Base-by-base conservation (phyloP, 1,284 basidiomycete genomes). In the Ustilago trichophora region DNA sequence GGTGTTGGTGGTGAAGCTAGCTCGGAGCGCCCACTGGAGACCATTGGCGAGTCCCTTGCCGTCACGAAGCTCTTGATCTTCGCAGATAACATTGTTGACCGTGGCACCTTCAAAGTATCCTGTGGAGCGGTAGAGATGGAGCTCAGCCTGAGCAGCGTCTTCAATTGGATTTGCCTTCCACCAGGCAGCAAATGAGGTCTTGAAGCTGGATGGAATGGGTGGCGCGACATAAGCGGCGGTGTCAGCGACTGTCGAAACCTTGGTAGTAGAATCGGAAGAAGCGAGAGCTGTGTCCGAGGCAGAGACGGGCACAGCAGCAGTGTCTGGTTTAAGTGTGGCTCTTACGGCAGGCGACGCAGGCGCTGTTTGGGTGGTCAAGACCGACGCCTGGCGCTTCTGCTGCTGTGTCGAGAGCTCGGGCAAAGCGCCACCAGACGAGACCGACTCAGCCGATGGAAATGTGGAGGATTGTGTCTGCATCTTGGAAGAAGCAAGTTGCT, bases 71-170 rank as follows among this genome's bases (percentile, higher is more conserved):
- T 64, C 64, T 24, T 72, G 44, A 19, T 49, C 44, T 12, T 53
- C 50, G 50, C 71, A 57, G 8, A 46, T 11, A 3, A 71, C 75
- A 44, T 76, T 76, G 32, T 64, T 58, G 33, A 76, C 45, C 24
- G 45, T 45, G 4, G 75, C 75, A 12, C 72, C 72, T 12, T 64
- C 31, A 53, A 76, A 75, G 49, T 70, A 75, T 27, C 72, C 72
- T 9, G 69, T 59, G 15, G 49, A 45, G n/a, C 60, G 52, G 33
- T 71, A 70, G 10, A 76, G 66, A 42, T 65, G 58, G 9, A 76
- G 55, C 54, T 76, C 75, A n/a, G 72, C 70, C 6, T 75, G 58
- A 11, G 75, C 75, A 15, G 72, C 64, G 21, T 77, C 73, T 24
- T 42, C 24, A 1, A 62, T 50, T 4, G 59, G 58, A 18, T 58